A percentile compares a stretch with the other conserved stretches of the same genome.
Conservation (phyloP, 805 yeast genomes). For the Lipomyces anomalus region DNA sequence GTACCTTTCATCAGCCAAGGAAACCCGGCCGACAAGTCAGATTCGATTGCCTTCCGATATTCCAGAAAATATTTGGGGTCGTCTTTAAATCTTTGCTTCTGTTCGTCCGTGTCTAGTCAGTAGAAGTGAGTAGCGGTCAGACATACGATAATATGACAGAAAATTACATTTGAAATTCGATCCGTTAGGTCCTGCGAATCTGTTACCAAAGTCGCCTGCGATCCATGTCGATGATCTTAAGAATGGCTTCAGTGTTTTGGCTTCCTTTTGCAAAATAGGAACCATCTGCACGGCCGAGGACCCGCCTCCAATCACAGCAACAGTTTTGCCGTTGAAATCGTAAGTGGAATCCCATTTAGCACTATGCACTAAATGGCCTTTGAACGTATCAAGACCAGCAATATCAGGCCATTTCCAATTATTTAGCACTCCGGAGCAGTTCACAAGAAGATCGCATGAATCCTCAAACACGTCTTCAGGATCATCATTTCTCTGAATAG, state of each 20-base stretch:
- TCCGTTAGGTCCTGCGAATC: too few species aligned
- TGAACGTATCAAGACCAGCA: constrained; percentile 28
- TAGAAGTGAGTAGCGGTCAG: too few species aligned
- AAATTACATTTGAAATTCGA: too few species aligned
- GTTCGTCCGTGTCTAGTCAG: constrained; percentile 13
- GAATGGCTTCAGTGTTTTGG: constrained; percentile 22
- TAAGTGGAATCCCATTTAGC: constrained; percentile 32
- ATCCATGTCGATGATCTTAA: not conserved
- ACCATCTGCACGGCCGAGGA: constrained; percentile 35
- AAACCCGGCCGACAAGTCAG: too few species aligned
- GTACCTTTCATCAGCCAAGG: too few species aligned
- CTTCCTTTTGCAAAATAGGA: constrained; percentile 27
- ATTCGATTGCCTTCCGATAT: constrained; percentile 27
- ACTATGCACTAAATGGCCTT: constrained; percentile 32
- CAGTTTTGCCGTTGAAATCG: constrained; percentile 27
- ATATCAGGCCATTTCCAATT: constrained; percentile 30
- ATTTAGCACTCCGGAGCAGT: constrained; percentile 22
- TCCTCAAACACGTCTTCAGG: constrained; percentile 5
- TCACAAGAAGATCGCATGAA: constrained; percentile 6
- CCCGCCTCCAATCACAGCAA: constrained; percentile 35
- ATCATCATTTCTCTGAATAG: constrained; percentile 10
- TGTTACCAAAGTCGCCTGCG: too few species aligned
- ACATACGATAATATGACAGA: too few species aligned
- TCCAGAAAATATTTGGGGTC: constrained; percentile 21
- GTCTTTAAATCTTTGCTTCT: constrained; percentile 14